Evolutionary conservation across 1,284 basidiomycete genomes (phyloP), one percentile per base, ranked within the genome.

Genomic region (Hemileia vastatrix): DNA sequence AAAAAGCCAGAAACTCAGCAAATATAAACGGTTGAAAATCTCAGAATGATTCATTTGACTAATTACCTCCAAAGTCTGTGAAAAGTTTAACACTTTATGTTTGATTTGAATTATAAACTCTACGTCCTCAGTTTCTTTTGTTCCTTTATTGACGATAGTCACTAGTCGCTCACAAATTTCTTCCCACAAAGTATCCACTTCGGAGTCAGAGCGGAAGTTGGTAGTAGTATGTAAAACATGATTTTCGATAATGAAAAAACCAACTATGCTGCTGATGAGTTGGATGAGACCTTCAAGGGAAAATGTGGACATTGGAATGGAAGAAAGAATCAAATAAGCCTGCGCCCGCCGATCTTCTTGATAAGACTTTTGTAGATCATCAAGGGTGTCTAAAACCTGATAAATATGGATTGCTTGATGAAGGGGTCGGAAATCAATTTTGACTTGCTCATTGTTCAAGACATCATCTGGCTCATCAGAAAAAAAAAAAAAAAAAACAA

Each of bases 331-430:
- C 6, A 99, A 83, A 68, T 90, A 88, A 3, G 95, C 94, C 86
- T 99, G 95, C 0, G 90, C 90, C 90, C 93, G 67, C 68, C 95
- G 83, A 76, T 98, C 95, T 43, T 90, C 89, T 77, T 98, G 93
- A 73, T 97, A 99, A 51, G 86, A 93, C 53, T 82, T 83, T 66
- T 92, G 90, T 15, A 98, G 81, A 69, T 96, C 91, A 57, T 90
- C 86, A 19, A 93, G 81, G 13, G 86, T 85, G 72, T 94, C 90
- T 13, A 99, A 80, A 3, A 91, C 85, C 63, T 90, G 86, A 77
- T 98, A 93, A 67, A 97, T 98, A 72, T 96, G 94, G 54, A 99
- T 94, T 73, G 90, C 95, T 77, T 97, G 90, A 71, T 93, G 96
- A 13, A 99, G 77, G 5, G 95, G 93, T 69, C 86, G 87, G 79